Percentiles rank a stretch among this genome's conserved stretches.
Evolutionary conservation across 345 rosid species (phyloP).

Genomic region (Hevea brasiliensis): DNA sequence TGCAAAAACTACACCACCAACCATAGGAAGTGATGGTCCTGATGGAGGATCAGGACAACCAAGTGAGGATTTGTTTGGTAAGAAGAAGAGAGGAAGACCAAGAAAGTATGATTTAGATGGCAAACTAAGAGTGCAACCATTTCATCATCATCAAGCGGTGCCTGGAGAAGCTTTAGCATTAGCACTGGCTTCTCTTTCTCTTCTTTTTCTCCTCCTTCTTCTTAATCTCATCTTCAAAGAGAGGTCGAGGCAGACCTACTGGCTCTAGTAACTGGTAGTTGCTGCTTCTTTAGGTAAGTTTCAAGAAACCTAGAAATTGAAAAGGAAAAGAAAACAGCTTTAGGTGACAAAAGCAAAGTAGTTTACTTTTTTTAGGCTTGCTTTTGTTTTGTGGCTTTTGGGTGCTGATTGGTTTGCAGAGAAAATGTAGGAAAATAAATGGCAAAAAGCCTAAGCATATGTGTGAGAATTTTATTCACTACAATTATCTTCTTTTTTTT

Average conservation of each 20-base stretch:
- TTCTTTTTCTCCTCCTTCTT: conserved; percentile 18
- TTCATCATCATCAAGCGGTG: no score
- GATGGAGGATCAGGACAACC: conserved; percentile 9
- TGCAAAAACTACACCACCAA: neutral
- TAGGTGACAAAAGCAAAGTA: neutral
- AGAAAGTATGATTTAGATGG: conserved; percentile 47
- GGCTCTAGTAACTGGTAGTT: conserved; percentile 64
- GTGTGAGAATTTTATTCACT: neutral
- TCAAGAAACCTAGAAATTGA: neutral
- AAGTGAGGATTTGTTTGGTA: conserved; percentile 28
- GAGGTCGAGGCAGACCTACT: conserved; percentile 54
- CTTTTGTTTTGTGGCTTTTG: conserved; percentile 1
- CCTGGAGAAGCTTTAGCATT: conserved; percentile 8
- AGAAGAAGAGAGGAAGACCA: conserved; percentile 57
- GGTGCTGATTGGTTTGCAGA: conserved; percentile 21
- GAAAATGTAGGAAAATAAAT: conserved; percentile 32
- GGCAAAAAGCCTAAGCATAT: no score
- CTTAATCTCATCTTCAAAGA: conserved; percentile 35
- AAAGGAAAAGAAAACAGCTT: neutral
- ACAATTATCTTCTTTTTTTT: neutral
- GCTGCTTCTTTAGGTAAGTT: conserved; percentile 57
- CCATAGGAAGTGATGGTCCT: no score
- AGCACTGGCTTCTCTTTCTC: conserved; percentile 29
- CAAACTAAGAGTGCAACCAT: no score
- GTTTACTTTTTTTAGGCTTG: neutral